Percentiles rank a stretch among this genome's conserved stretches.
phyloP scores from a whole-genome alignment of 2,329 filamentous ascomycete species.

The Endothia cerciana region DNA sequence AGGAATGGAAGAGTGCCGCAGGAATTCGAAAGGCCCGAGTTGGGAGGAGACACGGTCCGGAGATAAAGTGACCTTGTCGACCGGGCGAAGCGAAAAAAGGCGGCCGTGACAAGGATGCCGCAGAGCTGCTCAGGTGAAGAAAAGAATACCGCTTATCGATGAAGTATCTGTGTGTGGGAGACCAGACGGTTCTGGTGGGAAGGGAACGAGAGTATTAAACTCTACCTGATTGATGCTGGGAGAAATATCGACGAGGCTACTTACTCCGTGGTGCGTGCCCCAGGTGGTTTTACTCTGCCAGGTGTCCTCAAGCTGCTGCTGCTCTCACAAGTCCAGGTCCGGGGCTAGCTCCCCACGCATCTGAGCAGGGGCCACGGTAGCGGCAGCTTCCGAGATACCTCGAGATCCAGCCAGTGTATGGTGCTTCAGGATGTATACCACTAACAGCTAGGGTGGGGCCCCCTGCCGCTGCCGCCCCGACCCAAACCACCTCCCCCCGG shows the following conservation, averaged over 20 bases:
- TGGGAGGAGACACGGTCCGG: constrained; percentile 6
- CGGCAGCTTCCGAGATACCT: constrained; percentile 13
- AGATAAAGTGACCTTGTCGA: constrained; percentile 2
- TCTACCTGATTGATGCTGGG: constrained; percentile 11
- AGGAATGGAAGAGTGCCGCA: constrained; percentile 11
- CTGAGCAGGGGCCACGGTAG: constrained; percentile 10
- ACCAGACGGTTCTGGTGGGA: not conserved
- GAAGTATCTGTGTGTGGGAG: not conserved
- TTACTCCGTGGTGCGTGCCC: not conserved
- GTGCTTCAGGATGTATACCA: not conserved
- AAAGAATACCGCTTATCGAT: constrained; percentile 15
- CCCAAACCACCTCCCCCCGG: not conserved
- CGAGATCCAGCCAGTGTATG: too few species aligned
- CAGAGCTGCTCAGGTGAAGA: constrained; percentile 4
- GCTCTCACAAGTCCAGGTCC: not conserved
- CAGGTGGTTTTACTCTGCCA: constrained; percentile 17
- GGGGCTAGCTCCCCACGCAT: not conserved
- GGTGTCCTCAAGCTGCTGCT: constrained; percentile 17
- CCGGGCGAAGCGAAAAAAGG: constrained; percentile 1
- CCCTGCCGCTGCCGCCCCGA: too few species aligned
- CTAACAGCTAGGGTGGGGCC: constrained; percentile 2
- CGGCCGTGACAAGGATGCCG: not conserved
- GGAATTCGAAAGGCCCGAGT: constrained; percentile 12
- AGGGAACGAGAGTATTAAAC: constrained; percentile 14
- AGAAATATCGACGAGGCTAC: constrained; percentile 9